These are phyloP conservation scores for Rhizopogon parksii DNA, from an alignment of 1,284 basidiomycete species.

Conservation along the genomic window DNA sequence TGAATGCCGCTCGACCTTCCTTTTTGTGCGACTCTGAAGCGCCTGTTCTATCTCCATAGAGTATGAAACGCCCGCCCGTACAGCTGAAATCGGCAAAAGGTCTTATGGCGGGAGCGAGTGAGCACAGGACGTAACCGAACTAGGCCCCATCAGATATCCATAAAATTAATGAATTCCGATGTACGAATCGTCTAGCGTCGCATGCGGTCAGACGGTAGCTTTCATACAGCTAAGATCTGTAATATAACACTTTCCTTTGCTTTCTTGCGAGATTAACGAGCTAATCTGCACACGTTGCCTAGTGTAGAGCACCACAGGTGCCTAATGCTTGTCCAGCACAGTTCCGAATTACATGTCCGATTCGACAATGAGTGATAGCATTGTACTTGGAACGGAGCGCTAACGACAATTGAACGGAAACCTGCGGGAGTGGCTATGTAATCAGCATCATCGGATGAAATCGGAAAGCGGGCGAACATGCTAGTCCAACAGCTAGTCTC, in stretches of 20 bases:
- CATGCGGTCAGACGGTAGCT: neutral
- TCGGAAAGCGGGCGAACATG: neutral
- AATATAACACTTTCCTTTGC: neutral
- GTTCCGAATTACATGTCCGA: neutral
- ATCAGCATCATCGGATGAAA: neutral
- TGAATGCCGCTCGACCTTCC: slow-evolving; percentile 22
- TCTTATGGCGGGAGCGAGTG: slow-evolving; percentile 25
- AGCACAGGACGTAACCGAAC: slow-evolving; percentile 26
- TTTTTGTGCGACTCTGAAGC: slow-evolving; percentile 20
- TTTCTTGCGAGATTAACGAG: neutral
- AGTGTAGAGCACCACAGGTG: neutral
- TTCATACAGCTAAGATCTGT: slow-evolving; percentile 1
- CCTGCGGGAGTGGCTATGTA: neutral
- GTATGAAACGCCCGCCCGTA: slow-evolving; percentile 19
- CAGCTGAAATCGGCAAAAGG: slow-evolving; percentile 11
- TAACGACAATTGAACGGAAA: neutral
- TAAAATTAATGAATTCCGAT: slow-evolving; percentile 19
- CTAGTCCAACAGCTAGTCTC: slow-evolving; percentile 13
- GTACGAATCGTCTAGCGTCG: slow-evolving; percentile 5
- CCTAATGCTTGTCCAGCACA: neutral
- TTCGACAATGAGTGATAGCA: neutral
- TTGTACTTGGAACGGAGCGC: slow-evolving; percentile 1
- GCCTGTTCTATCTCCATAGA: slow-evolving; percentile 15
- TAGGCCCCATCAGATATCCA: slow-evolving; percentile 19
- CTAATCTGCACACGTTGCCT: neutral